Evolutionary conservation across 2,329 filamentous ascomycete genomes (phyloP).

Genomic region (Cladorrhinum sp.): DNA sequence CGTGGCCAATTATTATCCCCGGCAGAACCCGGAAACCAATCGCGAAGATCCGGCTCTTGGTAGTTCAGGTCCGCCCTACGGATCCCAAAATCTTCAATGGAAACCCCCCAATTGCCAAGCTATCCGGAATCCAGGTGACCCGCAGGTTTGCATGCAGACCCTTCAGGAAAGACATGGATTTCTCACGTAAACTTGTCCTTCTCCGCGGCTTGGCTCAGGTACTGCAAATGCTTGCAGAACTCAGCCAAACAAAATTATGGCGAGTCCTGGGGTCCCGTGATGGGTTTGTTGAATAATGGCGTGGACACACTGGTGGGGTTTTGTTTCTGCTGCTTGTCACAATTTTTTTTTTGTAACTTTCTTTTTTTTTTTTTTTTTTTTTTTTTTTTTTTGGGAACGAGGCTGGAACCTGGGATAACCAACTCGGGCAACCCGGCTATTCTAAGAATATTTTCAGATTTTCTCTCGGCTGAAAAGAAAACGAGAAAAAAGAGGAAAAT

Average conservation of each 20-base stretch:
- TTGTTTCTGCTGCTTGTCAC: neutral
- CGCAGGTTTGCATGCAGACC: neutral
- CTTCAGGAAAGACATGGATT: neutral
- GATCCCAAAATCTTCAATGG: neutral
- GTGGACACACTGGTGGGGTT: slow-evolving; percentile 5
- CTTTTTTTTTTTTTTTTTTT: no score
- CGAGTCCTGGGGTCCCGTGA: neutral
- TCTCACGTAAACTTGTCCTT: neutral
- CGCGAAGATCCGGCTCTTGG: neutral
- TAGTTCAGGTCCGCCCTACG: neutral
- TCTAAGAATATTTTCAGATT: neutral
- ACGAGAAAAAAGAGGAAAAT: neutral
- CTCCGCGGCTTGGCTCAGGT: neutral
- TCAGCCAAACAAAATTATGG: no score
- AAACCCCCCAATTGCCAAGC: slow-evolving; percentile 4
- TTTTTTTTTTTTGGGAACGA: no score
- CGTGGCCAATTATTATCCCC: neutral
- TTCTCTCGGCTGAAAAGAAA: slow-evolving; percentile 3
- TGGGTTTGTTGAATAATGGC: slow-evolving; percentile 6
- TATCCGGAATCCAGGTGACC: neutral
- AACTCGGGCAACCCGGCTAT: slow-evolving; percentile 11
- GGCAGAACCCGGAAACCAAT: slow-evolving; percentile 4
- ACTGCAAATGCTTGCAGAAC: no score
- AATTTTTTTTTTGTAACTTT: neutral
- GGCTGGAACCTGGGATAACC: neutral